Conservation (phyloP, 257 asterid genomes). For the Verbascum thapsus region DNA sequence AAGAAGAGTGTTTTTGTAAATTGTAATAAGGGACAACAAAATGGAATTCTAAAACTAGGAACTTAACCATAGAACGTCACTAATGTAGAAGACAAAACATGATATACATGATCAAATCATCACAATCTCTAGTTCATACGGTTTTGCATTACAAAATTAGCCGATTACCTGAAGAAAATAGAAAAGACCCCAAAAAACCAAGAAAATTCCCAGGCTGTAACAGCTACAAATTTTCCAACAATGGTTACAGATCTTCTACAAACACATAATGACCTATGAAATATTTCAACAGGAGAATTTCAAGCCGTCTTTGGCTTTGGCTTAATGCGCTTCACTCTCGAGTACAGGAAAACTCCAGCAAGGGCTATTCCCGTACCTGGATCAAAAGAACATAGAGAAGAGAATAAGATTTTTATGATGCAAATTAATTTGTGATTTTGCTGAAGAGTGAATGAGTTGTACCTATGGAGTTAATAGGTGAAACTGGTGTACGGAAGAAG, state of each 20-base stretch:
- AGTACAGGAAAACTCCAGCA: slow-evolving; percentile 88
- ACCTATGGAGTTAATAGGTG: slow-evolving; percentile 72
- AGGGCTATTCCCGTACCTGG: slow-evolving; percentile 90
- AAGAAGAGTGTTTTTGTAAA: too few species aligned
- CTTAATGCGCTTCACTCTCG: slow-evolving; percentile 76
- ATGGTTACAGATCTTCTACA: slow-evolving; percentile 31
- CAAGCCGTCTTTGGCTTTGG: slow-evolving; percentile 65
- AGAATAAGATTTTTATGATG: not conserved
- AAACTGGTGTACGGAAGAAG: slow-evolving; percentile 88
- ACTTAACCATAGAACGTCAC: too few species aligned
- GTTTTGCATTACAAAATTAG: slow-evolving; percentile 23
- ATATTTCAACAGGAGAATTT: slow-evolving; percentile 25
- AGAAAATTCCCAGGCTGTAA: slow-evolving; percentile 26
- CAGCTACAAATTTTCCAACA: not conserved
- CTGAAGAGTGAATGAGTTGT: slow-evolving; percentile 20
- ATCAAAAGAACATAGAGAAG: slow-evolving; percentile 8
- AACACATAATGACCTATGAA: too few species aligned
- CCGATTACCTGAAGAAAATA: not conserved
- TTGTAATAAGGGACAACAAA: too few species aligned
- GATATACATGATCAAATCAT: not conserved
- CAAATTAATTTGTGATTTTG: not conserved
- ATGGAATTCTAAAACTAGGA: too few species aligned
- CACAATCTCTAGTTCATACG: not conserved
- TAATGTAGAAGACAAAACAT: too few species aligned
- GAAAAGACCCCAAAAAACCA: not conserved